Conservation (phyloP, 1,139 yeast genomes). For the Blastobotrys serpentis region DNA sequence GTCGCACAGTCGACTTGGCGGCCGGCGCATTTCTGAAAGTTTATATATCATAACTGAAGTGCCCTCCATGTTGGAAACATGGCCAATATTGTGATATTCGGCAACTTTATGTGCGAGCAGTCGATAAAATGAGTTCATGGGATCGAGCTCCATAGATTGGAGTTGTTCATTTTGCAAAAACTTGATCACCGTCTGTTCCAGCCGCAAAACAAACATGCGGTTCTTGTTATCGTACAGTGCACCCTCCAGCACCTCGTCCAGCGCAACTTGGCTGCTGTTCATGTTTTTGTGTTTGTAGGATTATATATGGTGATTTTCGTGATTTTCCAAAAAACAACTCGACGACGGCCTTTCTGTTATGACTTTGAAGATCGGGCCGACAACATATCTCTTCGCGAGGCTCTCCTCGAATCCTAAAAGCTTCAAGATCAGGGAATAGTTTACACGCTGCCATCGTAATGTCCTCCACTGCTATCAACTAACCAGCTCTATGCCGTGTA, state of each 20-base stretch:
- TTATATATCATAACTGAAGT: slow-evolving; percentile 46
- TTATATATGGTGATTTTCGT: slow-evolving; percentile 1
- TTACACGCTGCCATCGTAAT: too few species aligned
- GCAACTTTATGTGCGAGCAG: slow-evolving; percentile 67
- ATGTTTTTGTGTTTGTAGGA: background rate
- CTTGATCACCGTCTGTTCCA: slow-evolving; percentile 50
- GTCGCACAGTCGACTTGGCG: slow-evolving; percentile 10
- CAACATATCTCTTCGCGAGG: too few species aligned
- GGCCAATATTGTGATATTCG: slow-evolving; percentile 61
- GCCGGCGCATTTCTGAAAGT: slow-evolving; percentile 13
- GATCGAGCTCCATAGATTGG: slow-evolving; percentile 49
- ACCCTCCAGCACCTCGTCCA: slow-evolving; percentile 36
- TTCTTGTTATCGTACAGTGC: slow-evolving; percentile 53
- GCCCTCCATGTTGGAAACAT: slow-evolving; percentile 49
- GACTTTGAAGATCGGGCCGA: background rate
- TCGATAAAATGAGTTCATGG: slow-evolving; percentile 65
- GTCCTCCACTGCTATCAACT: too few species aligned
- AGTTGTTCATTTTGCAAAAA: slow-evolving; percentile 38
- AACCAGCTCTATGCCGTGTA: too few species aligned
- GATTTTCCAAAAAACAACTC: too few species aligned
- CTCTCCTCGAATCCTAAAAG: too few species aligned
- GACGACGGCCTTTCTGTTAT: too few species aligned
- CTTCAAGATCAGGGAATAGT: too few species aligned
- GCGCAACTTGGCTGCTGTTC: slow-evolving; percentile 9
- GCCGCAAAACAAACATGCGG: slow-evolving; percentile 50